Base-by-base conservation (phyloP, 768 basidiomycete species). In the Lentinula edodes region DNA sequence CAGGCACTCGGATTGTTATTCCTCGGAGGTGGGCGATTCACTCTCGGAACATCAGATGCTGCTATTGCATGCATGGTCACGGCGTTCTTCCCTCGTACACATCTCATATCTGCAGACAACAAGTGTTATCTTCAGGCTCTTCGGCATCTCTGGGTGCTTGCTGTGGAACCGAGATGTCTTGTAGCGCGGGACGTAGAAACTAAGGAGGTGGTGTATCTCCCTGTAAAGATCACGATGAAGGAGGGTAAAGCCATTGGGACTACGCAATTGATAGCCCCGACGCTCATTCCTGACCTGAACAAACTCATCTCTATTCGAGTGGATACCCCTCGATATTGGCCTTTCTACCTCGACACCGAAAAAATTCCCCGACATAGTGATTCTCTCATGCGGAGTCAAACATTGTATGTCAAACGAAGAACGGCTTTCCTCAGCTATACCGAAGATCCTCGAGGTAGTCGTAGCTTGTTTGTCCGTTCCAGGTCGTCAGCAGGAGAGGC, bases 251-350 rank as follows among this genome's bases (percentile, higher is more conserved):
- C 81, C 23, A 74, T 77, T 12, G 85, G 86, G n/a, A 82, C 85
- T 13, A 86, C 88, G 1, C 88, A 90, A 65, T 78, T 97, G 52
- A 93, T 95, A 60, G 91, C 94, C 0, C 97, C 97, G 0, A 96
- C 96, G 0, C 81, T 98, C 4, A 90, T 97, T 63, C 94, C 95
- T 0, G 90, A 95, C 64, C 83, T 98, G 64, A 87, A 91, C 69
- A 86, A 83, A 61, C 78, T 98, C 13, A 75, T 86, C 51, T 89
- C 91, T 4, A 89, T 99, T 66, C 81, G 89, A 51, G 88, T 95
- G 23, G 95, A 98, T 68, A 97, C 93, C 0, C 95, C 94, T 15
- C 86, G 97, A 5, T 98, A 99, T 72, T 97, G 93, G 92, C 90
- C 95, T 0, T 90, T 95, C 74, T 86, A 88, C 62, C 82, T 98